Evolutionary conservation across 164 flowering plant species (phyloP).

Genomic region (Sedum album): DNA sequence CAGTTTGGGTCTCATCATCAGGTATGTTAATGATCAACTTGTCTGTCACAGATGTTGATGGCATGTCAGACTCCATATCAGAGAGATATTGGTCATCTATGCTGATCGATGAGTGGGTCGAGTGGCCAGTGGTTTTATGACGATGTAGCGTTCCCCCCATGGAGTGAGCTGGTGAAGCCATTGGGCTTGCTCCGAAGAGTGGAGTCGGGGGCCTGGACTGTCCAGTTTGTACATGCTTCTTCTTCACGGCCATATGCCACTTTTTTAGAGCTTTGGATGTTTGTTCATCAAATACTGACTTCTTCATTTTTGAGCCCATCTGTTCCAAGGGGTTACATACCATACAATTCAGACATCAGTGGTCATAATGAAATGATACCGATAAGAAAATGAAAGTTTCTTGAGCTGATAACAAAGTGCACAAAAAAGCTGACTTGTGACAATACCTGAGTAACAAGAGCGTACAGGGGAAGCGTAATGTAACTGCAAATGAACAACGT

Average conservation of each 20-base stretch:
- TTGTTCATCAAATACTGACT: conserved; percentile 49
- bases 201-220: conserved; percentile 26
- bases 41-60: conserved; percentile 16
- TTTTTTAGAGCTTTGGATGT: conserved; percentile 56
- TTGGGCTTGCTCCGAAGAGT: conserved; percentile 28
- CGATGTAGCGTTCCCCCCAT: conserved; percentile 32
- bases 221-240: conserved; percentile 29
- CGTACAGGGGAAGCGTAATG: conserved; percentile 51
- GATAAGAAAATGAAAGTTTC: too few relatives aligned
- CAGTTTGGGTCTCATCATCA: conserved; percentile 20
- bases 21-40: conserved; percentile 20
- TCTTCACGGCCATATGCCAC: conserved; percentile 53
- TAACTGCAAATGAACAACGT: conserved; percentile 50
- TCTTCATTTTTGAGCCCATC: conserved; percentile 71
- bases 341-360: not conserved
- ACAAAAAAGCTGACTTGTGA: not conserved
- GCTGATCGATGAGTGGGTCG: conserved; percentile 17
- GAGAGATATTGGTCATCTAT: conserved; percentile 26
- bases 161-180: conserved; percentile 22
- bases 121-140: conserved; percentile 52
- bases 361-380: not conserved
- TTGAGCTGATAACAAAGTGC: too few relatives aligned
- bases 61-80: conserved; percentile 33
- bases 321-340: conserved; percentile 13
- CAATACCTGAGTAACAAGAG: conserved; percentile 53